These are phyloP conservation scores for Xylaria sp. DNA, from an alignment of 2,329 filamentous ascomycete genomes.

Conservation along the genomic window DNA sequence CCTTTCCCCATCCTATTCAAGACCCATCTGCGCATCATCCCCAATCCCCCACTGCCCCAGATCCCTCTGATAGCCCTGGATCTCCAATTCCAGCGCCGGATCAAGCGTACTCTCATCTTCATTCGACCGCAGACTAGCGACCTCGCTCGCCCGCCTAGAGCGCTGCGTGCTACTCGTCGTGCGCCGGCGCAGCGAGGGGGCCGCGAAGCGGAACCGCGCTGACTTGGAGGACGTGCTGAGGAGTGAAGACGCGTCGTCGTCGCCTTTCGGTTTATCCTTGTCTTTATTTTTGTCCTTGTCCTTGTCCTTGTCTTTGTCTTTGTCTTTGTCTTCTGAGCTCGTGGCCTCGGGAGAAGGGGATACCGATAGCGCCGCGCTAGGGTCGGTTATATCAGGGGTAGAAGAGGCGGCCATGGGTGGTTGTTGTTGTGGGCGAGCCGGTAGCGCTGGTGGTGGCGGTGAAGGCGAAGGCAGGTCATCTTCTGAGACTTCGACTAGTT, in stretches of 20 bases:
- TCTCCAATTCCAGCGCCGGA: constrained; percentile 53
- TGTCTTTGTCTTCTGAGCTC: constrained; percentile 24
- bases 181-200: constrained; percentile 34
- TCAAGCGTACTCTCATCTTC: constrained; percentile 38
- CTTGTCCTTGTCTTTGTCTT: constrained; percentile 40
- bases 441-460: constrained; percentile 37
- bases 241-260: constrained; percentile 39
- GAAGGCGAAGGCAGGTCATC: constrained; percentile 36
- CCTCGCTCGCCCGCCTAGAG: constrained; percentile 49
- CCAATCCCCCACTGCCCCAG: constrained; percentile 76
- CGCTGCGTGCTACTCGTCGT: constrained; percentile 41
- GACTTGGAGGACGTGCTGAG: constrained; percentile 43
- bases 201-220: constrained; percentile 33
- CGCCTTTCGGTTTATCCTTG: constrained; percentile 30
- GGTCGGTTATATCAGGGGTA: constrained; percentile 28
- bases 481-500: constrained; percentile 77
- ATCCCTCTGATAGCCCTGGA: constrained; percentile 59
- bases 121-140: constrained; percentile 48
- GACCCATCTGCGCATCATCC: constrained; percentile 82
- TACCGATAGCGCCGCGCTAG: background rate
- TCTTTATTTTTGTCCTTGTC: constrained; percentile 24
- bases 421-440: constrained; percentile 37
- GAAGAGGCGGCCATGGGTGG: constrained; percentile 33
- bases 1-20: constrained; percentile 60
- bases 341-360: constrained; percentile 20